A percentile compares a stretch with the other conserved stretches of the same genome.
These are phyloP conservation scores for Epichloe amarillans DNA, from an alignment of 2,329 filamentous ascomycete genomes.

Conservation along the genomic window DNA sequence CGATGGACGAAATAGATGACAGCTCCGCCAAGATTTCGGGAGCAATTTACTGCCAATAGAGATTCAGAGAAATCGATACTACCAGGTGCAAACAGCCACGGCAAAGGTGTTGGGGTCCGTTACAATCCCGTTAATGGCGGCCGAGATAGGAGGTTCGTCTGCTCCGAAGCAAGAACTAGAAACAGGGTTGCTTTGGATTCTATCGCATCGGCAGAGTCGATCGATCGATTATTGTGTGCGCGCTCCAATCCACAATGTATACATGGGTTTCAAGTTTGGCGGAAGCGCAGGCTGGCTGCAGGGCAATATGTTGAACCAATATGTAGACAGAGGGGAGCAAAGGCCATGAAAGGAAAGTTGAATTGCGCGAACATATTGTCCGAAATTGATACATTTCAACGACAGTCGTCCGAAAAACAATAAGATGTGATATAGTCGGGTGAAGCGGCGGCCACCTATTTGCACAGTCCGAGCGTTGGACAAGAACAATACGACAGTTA, in stretches of 20 bases:
- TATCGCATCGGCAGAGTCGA: background rate
- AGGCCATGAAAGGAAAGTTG: background rate
- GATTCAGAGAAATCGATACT: conserved; percentile 1
- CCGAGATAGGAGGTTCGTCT: conserved; percentile 2
- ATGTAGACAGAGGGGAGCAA: background rate
- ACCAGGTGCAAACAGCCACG: background rate
- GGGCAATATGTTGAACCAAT: background rate
- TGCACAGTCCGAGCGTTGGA: no score
- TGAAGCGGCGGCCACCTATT: background rate
- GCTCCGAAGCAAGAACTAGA: background rate
- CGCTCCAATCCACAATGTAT: background rate
- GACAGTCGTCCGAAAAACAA: background rate
- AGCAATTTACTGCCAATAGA: conserved; percentile 4
- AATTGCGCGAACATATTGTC: background rate
- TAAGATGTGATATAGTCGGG: background rate
- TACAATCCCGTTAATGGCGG: background rate
- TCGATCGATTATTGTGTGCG: background rate
- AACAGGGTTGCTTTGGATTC: background rate
- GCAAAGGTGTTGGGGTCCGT: background rate
- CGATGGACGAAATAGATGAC: background rate
- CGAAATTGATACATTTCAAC: background rate
- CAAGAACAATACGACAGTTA: background rate
- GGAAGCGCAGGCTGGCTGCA: background rate
- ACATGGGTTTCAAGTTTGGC: no score
- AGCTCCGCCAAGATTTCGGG: background rate